These are phyloP conservation scores for Suillus variegatus DNA, from an alignment of 768 basidiomycete genomes.

Conservation along the genomic window DNA sequence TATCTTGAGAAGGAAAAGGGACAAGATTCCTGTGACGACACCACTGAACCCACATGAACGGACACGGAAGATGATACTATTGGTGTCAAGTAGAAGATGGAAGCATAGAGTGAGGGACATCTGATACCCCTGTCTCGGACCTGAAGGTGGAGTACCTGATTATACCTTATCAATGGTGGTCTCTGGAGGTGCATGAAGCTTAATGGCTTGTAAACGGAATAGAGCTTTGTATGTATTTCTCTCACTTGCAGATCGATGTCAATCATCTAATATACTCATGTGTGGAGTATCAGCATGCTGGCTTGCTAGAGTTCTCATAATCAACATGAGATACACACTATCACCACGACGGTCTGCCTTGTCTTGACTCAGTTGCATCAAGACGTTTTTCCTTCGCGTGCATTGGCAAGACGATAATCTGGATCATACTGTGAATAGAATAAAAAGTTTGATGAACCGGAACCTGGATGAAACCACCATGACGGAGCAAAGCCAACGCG, in stretches of 20 bases:
- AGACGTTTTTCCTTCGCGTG: too few relatives aligned
- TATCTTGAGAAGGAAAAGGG: slow-evolving; percentile 5
- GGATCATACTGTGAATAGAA: too few relatives aligned
- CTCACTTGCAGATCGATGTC: neutral
- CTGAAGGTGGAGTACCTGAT: neutral
- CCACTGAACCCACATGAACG: slow-evolving; percentile 6
- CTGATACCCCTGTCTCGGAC: neutral
- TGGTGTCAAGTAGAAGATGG: slow-evolving; percentile 4
- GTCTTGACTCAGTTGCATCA: too few relatives aligned
- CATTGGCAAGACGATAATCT: too few relatives aligned
- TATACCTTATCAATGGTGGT: neutral
- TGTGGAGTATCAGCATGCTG: too few relatives aligned
- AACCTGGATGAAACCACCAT: too few relatives aligned
- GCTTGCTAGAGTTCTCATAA: too few relatives aligned
- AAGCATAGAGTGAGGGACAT: slow-evolving; percentile 1
- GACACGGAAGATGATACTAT: neutral
- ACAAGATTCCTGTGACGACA: slow-evolving; percentile 2
- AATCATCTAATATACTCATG: neutral
- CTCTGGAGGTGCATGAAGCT: neutral
- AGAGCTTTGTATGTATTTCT: neutral
- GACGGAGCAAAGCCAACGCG: too few relatives aligned
- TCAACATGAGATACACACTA: too few relatives aligned
- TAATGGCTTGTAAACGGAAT: neutral
- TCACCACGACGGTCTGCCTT: too few relatives aligned
- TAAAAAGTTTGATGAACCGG: too few relatives aligned